These are phyloP conservation scores for Apostasia shenzhenica DNA, from an alignment of 106 monocot genomes.

Conservation along the genomic window DNA sequence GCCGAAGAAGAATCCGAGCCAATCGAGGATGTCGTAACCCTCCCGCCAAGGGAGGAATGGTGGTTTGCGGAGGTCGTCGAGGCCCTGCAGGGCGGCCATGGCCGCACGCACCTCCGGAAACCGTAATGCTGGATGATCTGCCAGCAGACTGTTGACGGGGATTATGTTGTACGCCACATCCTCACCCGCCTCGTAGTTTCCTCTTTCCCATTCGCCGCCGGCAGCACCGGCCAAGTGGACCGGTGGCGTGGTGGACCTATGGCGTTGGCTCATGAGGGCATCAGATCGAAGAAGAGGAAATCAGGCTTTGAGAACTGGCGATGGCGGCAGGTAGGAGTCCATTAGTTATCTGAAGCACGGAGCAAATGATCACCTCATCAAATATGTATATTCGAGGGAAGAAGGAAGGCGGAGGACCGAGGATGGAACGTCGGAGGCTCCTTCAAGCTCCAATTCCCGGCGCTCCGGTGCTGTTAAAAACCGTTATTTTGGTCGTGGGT, in stretches of 20 bases:
- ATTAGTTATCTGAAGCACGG: too few species aligned
- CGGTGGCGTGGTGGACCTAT: conserved; percentile 17
- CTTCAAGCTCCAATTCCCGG: too few species aligned
- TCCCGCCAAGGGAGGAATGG: conserved; percentile 38
- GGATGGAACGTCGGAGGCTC: too few species aligned
- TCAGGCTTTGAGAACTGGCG: too few species aligned
- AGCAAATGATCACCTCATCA: too few species aligned
- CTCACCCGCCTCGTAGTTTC: conserved; percentile 1
- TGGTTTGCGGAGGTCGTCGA: conserved; percentile 47
- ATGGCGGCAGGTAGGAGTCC: too few species aligned
- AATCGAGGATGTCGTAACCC: conserved; percentile 69
- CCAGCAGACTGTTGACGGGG: conserved; percentile 63
- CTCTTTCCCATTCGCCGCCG: conserved; percentile 13
- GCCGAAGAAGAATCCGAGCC: conserved; percentile 87
- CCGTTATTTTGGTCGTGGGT: too few species aligned
- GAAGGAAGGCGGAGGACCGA: too few species aligned
- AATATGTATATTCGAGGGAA: too few species aligned
- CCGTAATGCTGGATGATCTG: conserved; percentile 57
- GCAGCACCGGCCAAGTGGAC: not conserved
- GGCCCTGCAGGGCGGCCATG: conserved; percentile 41
- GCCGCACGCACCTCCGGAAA: conserved; percentile 76
- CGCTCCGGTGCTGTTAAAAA: too few species aligned
- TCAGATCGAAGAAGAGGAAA: not conserved
- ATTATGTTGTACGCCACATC: conserved; percentile 54
- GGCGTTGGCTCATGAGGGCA: conserved; percentile 13